A percentile compares a stretch with the other conserved stretches of the same genome.
Conservation (phyloP, 352 stramenopile genomes). For the Pythium utonaiense region DNA sequence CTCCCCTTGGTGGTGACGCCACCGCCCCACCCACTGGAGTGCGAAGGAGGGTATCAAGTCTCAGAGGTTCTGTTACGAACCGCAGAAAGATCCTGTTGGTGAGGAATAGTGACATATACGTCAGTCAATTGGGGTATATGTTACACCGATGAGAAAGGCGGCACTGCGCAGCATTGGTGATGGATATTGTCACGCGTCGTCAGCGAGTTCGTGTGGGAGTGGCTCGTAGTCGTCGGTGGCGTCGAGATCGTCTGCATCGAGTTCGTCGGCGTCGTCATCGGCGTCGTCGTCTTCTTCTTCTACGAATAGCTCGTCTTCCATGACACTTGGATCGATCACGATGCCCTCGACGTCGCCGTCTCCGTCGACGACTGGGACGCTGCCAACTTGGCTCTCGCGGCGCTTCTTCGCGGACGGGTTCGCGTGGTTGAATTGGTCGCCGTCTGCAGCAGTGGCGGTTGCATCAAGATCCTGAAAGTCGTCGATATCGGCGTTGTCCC, state of each 20-base stretch:
- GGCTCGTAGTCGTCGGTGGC: not conserved
- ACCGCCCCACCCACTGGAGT: not conserved
- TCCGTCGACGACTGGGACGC: not conserved
- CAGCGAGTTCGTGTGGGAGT: conserved; percentile 4
- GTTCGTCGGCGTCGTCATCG: not conserved
- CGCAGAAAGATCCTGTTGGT: not conserved
- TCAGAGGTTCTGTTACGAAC: conserved; percentile 10
- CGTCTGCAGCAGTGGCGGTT: not conserved
- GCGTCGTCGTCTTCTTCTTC: conserved; percentile 12
- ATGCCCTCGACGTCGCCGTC: conserved; percentile 17
- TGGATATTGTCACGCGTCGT: conserved; percentile 4
- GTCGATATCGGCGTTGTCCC: not conserved
- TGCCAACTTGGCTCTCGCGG: not conserved
- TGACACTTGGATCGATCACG: conserved; percentile 20
- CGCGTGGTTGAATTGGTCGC: not conserved
- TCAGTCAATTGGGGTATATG: not conserved
- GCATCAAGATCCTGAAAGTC: not conserved
- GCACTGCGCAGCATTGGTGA: no score
- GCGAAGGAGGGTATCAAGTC: conserved; percentile 8
- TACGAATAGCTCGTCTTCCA: conserved; percentile 22
- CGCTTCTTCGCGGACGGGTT: conserved; percentile 1
- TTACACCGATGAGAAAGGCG: not conserved
- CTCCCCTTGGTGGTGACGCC: not conserved
- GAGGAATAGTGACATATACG: not conserved
- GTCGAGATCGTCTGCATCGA: not conserved